These are phyloP conservation scores for Geranium brycei DNA, from an alignment of 345 rosid genomes.

Conservation along the genomic window DNA sequence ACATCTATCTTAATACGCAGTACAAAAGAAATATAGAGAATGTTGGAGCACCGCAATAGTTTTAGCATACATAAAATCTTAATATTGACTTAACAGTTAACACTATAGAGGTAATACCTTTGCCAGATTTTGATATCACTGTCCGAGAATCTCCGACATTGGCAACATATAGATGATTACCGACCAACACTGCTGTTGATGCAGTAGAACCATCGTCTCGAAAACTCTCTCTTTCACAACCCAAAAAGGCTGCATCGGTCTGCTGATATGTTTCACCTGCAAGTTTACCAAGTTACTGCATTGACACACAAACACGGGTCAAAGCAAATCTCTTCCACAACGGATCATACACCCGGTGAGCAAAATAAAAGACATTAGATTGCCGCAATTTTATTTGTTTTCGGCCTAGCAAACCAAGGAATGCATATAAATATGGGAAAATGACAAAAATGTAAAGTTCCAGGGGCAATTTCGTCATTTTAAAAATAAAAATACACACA, in stretches of 20 bases:
- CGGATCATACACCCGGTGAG: conserved; percentile 2
- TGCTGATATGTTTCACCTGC: conserved; percentile 86
- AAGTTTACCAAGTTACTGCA: conserved; percentile 10
- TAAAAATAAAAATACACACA: too few species aligned
- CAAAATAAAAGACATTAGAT: neutral
- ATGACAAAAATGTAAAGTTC: too few species aligned
- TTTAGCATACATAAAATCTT: too few species aligned
- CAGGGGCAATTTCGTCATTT: too few species aligned
- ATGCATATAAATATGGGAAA: conserved; percentile 1
- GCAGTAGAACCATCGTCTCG: conserved; percentile 99
- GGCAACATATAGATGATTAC: conserved; percentile 87
- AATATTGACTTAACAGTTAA: too few species aligned
- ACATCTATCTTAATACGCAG: neutral
- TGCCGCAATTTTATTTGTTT: conserved; percentile 2
- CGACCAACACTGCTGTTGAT: conserved; percentile 85
- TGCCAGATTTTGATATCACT: conserved; percentile 77
- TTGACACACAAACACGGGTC: conserved; percentile 6
- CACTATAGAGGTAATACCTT: conserved; percentile 32
- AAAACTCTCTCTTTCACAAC: conserved; percentile 62
- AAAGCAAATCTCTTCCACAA: conserved; percentile 1
- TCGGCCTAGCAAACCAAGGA: conserved; percentile 4
- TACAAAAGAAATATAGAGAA: too few species aligned
- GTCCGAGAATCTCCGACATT: conserved; percentile 98
- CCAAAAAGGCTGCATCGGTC: conserved; percentile 76
- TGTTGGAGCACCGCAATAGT: too few species aligned